A percentile compares a stretch with the other conserved stretches of the same genome.
phyloP scores from a whole-genome alignment of 192 early-diverging fungal species.

The Coemansia sp. region DNA sequence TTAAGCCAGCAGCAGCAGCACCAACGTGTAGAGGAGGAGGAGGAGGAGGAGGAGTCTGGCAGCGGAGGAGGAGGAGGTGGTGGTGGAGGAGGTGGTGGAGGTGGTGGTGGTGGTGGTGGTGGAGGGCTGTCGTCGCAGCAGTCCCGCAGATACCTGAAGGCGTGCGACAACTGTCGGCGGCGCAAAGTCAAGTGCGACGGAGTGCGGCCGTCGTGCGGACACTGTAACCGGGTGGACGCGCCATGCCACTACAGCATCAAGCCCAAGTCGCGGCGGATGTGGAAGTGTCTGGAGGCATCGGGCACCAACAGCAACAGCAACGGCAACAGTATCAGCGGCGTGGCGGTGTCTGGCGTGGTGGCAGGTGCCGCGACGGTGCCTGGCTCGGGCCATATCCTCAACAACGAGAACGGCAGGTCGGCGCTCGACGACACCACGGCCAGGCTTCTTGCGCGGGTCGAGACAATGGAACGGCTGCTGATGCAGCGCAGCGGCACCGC shows the following conservation, averaged over 20 bases:
- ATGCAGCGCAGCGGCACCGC: constrained; percentile 41
- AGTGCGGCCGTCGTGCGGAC: constrained; percentile 42
- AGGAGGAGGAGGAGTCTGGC: neutral
- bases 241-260: constrained; percentile 56
- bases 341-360: neutral
- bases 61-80: too few species aligned
- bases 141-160: constrained; percentile 34
- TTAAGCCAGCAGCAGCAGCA: constrained; percentile 3
- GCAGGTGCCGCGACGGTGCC: neutral
- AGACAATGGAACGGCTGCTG: constrained; percentile 54
- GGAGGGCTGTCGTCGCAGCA: neutral
- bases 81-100: too few species aligned
- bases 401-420: constrained; percentile 9
- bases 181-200: constrained; percentile 57
- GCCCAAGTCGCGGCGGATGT: constrained; percentile 53
- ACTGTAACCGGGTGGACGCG: constrained; percentile 42
- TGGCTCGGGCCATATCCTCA: constrained; percentile 5
- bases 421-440: constrained; percentile 33
- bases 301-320: constrained; percentile 1
- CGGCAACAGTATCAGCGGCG: neutral
- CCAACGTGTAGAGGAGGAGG: too few species aligned
- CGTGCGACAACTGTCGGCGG: constrained; percentile 54
- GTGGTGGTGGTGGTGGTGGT: too few species aligned
- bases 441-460: constrained; percentile 47
- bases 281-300: constrained; percentile 47